Evolutionary conservation across 257 asterid species (phyloP).

Genomic region (Echites panduratus): DNA sequence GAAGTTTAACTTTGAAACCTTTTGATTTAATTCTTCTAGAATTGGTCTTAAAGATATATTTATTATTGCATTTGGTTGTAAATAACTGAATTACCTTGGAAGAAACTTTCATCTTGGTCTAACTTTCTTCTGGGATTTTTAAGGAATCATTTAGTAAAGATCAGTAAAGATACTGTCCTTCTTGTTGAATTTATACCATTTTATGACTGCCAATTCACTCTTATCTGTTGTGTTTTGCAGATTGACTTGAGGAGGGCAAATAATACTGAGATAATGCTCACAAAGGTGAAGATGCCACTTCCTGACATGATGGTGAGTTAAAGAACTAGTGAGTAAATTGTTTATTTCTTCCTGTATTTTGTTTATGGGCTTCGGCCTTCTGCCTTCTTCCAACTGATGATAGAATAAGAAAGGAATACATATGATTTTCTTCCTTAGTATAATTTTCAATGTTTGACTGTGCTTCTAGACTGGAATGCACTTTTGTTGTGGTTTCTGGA

Average conservation of each 20-base stretch:
- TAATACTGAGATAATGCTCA: conserved; percentile 98
- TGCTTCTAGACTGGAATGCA: neutral
- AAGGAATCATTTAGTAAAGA: neutral
- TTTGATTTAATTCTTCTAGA: neutral
- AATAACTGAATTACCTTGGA: no score
- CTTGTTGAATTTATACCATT: neutral
- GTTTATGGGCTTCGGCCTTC: neutral
- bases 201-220: neutral
- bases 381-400: neutral
- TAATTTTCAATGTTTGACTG: neutral
- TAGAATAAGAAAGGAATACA: neutral
- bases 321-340: conserved; percentile 13
- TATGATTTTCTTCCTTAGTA: neutral
- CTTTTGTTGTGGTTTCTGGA: neutral
- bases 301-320: conserved; percentile 96
- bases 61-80: neutral
- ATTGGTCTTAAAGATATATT: neutral
- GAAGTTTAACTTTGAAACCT: neutral
- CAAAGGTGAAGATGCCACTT: conserved; percentile 99
- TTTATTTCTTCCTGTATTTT: conserved; percentile 1
- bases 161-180: neutral
- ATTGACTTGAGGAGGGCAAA: conserved; percentile 96
- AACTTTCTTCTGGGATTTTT: neutral
- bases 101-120: neutral
- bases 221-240: conserved; percentile 34